A percentile compares a stretch with the other conserved stretches of the same genome.
phyloP scores from a whole-genome alignment of 331 rosid genomes.

The Malus hybrid region DNA sequence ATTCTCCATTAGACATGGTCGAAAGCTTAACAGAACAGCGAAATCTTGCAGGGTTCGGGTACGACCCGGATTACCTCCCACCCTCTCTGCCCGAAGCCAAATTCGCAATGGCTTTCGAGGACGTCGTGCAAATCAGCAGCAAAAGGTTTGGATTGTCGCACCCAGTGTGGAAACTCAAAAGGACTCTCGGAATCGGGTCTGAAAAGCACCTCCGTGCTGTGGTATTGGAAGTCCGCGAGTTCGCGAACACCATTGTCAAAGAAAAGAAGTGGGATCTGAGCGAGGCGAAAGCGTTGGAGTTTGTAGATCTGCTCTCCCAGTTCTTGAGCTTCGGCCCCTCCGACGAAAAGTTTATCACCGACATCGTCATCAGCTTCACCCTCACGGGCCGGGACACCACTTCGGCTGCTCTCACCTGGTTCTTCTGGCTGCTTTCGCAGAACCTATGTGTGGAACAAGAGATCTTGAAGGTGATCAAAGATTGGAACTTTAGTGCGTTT shows the following conservation, averaged over 20 bases:
- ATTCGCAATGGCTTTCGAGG: slow-evolving; percentile 55
- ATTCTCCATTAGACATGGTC: slow-evolving; percentile 31
- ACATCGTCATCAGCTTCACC: slow-evolving; percentile 60
- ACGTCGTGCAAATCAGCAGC: slow-evolving; percentile 24
- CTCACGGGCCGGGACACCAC: slow-evolving; percentile 72
- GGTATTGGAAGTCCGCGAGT: slow-evolving; percentile 28
- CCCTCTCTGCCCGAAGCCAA: slow-evolving; percentile 43
- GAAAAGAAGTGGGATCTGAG: slow-evolving; percentile 45
- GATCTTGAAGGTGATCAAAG: slow-evolving; percentile 18
- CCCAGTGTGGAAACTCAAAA: slow-evolving; percentile 51
- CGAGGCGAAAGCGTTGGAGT: slow-evolving; percentile 21
- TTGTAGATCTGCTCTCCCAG: slow-evolving; percentile 44
- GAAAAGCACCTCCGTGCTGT: slow-evolving; percentile 32
- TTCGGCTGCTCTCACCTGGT: slow-evolving; percentile 66
- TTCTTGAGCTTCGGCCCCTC: slow-evolving; percentile 49
- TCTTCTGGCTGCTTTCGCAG: slow-evolving; percentile 51
- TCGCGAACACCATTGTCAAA: slow-evolving; percentile 26
- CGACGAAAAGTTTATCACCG: slow-evolving; percentile 41
- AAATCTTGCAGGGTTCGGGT: slow-evolving; percentile 27
- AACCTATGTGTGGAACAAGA: slow-evolving; percentile 37
- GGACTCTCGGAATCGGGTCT: slow-evolving; percentile 24
- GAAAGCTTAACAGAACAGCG: slow-evolving; percentile 8
- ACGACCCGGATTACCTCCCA: slow-evolving; percentile 43
- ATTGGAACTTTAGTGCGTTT: neutral
- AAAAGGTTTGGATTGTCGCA: slow-evolving; percentile 19